phyloP scores from a whole-genome alignment of 805 yeast species.

The Metschnikowia similis region DNA sequence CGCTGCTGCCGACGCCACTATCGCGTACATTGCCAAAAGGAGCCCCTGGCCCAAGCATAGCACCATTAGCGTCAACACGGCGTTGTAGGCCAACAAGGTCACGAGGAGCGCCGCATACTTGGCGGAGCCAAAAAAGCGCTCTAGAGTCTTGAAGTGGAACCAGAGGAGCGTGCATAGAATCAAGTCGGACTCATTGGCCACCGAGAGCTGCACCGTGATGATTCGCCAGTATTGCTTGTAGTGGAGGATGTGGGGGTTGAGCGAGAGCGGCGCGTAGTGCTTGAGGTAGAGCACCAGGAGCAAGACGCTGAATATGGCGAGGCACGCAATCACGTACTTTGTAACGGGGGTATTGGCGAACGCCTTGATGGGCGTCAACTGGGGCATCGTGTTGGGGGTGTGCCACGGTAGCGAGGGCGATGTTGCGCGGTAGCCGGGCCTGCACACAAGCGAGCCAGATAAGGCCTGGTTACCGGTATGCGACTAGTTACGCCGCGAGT shows the following conservation, averaged over 20 bases:
- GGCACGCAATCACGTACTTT: slow-evolving; percentile 8
- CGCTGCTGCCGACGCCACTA: slow-evolving; percentile 2
- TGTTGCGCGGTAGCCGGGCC: background rate
- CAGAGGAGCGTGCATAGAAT: slow-evolving; percentile 41
- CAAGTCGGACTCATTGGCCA: slow-evolving; percentile 58
- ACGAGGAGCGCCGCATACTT: slow-evolving; percentile 47
- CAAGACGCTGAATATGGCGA: slow-evolving; percentile 35
- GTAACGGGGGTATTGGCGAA: slow-evolving; percentile 44
- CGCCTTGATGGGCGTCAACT: slow-evolving; percentile 40
- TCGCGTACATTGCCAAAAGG: slow-evolving; percentile 34
- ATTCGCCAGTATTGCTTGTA: slow-evolving; percentile 59
- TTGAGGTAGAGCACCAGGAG: slow-evolving; percentile 44
- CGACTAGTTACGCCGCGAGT: no score
- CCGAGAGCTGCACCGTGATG: slow-evolving; percentile 46
- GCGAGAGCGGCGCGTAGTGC: slow-evolving; percentile 38
- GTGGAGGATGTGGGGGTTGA: slow-evolving; percentile 51
- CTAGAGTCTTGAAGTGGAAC: slow-evolving; percentile 52
- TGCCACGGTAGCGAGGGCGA: background rate
- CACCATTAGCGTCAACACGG: slow-evolving; percentile 32
- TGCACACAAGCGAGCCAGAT: no score
- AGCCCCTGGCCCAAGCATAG: slow-evolving; percentile 41
- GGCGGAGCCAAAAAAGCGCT: slow-evolving; percentile 53
- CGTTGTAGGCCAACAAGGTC: slow-evolving; percentile 46
- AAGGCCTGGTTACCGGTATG: no score
- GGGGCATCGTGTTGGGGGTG: slow-evolving; percentile 22